Evolutionary conservation across 257 asterid species (phyloP), one percentile per base, ranked within the genome.

Genomic region (Ehretia macrophylla): DNA sequence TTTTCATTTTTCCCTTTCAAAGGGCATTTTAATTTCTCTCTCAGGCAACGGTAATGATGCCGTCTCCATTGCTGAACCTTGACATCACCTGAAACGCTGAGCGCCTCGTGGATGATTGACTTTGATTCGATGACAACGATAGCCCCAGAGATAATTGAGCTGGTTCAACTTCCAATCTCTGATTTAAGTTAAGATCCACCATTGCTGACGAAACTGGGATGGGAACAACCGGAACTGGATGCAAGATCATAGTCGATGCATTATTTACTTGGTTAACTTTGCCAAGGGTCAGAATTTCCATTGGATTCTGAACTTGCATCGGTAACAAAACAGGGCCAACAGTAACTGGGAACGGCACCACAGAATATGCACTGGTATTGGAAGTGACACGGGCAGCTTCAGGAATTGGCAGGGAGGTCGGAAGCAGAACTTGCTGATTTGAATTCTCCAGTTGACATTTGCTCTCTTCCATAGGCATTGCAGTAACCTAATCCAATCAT

Each of bases 141-240:
- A 90, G 69, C 70, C 81, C 69, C 87, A 85, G 53, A 16, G 96
- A 86, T 56, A 86, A 18, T 0, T 74, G 68, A 4, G 80, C 45
- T 32, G 83, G 75, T 68, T 80, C 95, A 11, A 56, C 5, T 12
- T 67, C 53, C n/a, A 54, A 46, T 32, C 67, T 74, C 47, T 69
- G 80, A 20, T 72, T 81, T 37, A 64, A 22, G 77, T 80, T 83
- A 56, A 77, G 79, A 78, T 67, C 88, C 18, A 72, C 38, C 60
- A 52, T 40, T 62, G 73, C 14, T 50, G 85, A 59, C 20, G 83
- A 17, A 23, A 62, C 55, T 10, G 85, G 68, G 71, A 69, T 23
- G 0, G 72, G 66, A 56, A 67, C 59, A 47, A 63, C 63, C 4
- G 70, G 79, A 47, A 72, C 65, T 0, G 83, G 76, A 12, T 55